Evolutionary conservation across 768 basidiomycete genomes (phyloP).

Genomic region (Botryobasidium botryosum): DNA sequence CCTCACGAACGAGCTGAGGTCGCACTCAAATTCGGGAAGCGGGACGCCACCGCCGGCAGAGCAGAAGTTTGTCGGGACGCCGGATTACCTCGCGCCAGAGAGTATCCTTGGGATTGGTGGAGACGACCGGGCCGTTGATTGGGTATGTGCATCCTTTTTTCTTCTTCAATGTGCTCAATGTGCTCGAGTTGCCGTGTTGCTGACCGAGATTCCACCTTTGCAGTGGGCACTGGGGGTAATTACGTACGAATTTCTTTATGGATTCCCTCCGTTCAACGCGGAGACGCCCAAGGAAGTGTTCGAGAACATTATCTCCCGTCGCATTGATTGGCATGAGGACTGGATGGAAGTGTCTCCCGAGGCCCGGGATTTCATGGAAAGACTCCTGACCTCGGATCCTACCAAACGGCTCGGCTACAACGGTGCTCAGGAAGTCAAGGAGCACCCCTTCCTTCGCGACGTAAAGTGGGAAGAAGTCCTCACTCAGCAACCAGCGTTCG

Average conservation of each 20-base stretch:
- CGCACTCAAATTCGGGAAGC: constrained; percentile 39
- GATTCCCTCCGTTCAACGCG: constrained; percentile 94
- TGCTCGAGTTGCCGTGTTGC: too few relatives aligned
- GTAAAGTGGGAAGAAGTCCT: constrained; percentile 92
- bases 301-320: constrained; percentile 90
- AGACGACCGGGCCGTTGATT: constrained; percentile 91
- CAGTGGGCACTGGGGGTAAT: constrained; percentile 99
- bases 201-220: too few relatives aligned
- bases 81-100: constrained; percentile 93
- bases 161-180: constrained; percentile 9
- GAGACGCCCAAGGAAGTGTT: constrained; percentile 96
- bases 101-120: constrained; percentile 89
- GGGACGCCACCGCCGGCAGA: constrained; percentile 60
- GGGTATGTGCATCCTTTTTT: constrained; percentile 40
- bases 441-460: constrained; percentile 74
- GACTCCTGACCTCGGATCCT: constrained; percentile 69
- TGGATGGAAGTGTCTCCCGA: constrained; percentile 75
- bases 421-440: constrained; percentile 85
- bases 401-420: constrained; percentile 61
- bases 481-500: constrained; percentile 78
- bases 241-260: constrained; percentile 94
- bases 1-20: constrained; percentile 64
- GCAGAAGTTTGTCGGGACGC: constrained; percentile 93
- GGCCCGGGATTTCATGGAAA: constrained; percentile 78
- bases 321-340: constrained; percentile 92